phyloP scores from a whole-genome alignment of 108 stramenopile genomes.

The Aurantiochytrium sp. region DNA sequence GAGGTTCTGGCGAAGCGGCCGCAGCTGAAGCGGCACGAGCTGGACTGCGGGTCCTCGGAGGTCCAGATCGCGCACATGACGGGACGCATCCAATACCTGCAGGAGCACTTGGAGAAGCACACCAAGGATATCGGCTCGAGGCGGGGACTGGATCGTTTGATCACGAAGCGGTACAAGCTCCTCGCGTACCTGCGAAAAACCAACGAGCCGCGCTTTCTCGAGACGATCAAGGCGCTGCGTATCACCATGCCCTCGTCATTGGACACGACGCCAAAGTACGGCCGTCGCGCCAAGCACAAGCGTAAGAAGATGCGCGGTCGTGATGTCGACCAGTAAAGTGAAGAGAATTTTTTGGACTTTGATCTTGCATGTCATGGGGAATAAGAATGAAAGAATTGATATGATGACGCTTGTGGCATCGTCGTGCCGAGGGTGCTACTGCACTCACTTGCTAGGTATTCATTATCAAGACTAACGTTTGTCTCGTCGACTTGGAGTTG shows the following conservation, averaged over 20 bases:
- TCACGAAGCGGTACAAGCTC: background rate
- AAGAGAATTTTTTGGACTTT: background rate
- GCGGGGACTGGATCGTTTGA: background rate
- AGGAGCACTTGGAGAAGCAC: background rate
- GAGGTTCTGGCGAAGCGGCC: background rate
- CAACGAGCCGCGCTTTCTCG: background rate
- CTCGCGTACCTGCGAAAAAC: background rate
- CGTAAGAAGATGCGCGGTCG: background rate
- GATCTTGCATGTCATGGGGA: background rate
- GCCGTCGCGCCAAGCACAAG: background rate
- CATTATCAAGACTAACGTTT: background rate
- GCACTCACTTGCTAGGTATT: background rate
- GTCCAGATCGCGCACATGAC: background rate
- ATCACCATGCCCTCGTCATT: background rate
- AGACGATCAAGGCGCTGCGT: background rate
- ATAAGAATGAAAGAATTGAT: background rate
- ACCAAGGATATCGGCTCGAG: background rate
- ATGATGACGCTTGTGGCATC: background rate
- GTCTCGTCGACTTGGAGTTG: background rate
- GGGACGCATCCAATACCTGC: background rate
- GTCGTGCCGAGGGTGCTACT: background rate
- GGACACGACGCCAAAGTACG: background rate
- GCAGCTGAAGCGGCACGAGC: background rate
- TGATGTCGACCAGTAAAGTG: too few species aligned
- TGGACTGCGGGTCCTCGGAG: background rate